phyloP scores from a whole-genome alignment of 805 yeast genomes.

The Nakazawaea ishiwadae region DNA sequence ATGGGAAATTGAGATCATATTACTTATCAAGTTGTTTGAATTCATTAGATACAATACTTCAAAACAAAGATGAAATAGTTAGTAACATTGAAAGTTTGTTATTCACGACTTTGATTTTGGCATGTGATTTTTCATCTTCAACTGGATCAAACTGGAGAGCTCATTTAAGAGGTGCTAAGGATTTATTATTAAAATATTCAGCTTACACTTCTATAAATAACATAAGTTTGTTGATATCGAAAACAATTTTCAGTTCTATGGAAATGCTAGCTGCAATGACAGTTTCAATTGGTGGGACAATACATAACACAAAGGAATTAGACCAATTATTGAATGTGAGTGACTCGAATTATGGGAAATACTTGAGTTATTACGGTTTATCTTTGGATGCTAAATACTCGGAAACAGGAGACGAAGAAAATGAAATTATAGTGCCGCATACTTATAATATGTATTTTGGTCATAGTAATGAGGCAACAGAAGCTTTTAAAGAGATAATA shows the following conservation, averaged over 20 bases:
- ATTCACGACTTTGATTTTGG: constrained; percentile 62
- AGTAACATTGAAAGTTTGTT: constrained; percentile 66
- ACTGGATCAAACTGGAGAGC: constrained; percentile 62
- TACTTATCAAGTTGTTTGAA: constrained; percentile 64
- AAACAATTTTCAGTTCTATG: constrained; percentile 39
- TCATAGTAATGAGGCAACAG: constrained; percentile 29
- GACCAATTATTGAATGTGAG: constrained; percentile 28
- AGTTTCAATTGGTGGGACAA: constrained; percentile 56
- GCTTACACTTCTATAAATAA: constrained; percentile 13
- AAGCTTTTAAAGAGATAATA: constrained; percentile 26
- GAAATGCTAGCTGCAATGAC: constrained; percentile 59
- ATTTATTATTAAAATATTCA: constrained; percentile 48
- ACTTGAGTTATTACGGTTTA: constrained; percentile 24
- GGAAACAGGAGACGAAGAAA: constrained; percentile 4
- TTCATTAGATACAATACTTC: constrained; percentile 48
- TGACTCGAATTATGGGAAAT: constrained; percentile 19
- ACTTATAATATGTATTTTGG: constrained; percentile 28
- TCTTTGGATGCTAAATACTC: constrained; percentile 20
- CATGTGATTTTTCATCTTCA: constrained; percentile 59
- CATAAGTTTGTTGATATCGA: constrained; percentile 8
- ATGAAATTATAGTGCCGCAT: constrained; percentile 3
- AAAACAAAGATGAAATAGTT: constrained; percentile 32
- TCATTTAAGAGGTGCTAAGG: constrained; percentile 66
- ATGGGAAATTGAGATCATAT: constrained; percentile 53
- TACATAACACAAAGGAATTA: constrained; percentile 46